These are phyloP conservation scores for Clonostachys rosea DNA, from an alignment of 2,329 filamentous ascomycete species.

Conservation along the genomic window DNA sequence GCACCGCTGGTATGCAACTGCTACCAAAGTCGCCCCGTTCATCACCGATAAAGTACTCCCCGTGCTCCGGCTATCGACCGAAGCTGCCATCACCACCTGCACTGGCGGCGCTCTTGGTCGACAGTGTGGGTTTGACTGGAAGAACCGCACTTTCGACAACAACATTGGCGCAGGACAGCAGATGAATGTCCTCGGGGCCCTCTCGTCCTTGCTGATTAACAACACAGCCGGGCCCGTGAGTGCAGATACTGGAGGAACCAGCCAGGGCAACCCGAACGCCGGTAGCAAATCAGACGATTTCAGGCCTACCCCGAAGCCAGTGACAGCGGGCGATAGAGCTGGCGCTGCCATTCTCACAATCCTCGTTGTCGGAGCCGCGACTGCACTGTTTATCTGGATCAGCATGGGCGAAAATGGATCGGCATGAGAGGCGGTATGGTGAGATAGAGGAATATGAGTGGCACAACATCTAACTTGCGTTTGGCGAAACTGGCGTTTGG, in stretches of 20 bases:
- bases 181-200: conserved; percentile 47
- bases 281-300: conserved; percentile 6
- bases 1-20: conserved; percentile 58
- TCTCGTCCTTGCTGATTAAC: conserved; percentile 41
- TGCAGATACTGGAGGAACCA: conserved; percentile 41
- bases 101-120: conserved; percentile 51
- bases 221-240: conserved; percentile 29
- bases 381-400: conserved; percentile 43
- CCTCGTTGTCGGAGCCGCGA: conserved; percentile 31
- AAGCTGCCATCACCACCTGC: conserved; percentile 58
- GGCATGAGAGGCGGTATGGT: background rate
- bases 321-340: conserved; percentile 16
- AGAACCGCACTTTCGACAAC: conserved; percentile 35
- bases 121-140: conserved; percentile 63
- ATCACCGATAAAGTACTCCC: conserved; percentile 50
- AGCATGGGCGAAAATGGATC: conserved; percentile 13
- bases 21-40: conserved; percentile 58
- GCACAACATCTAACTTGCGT: no score
- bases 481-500: no score
- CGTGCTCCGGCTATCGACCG: conserved; percentile 51
- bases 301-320: background rate
- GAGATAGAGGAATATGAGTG: no score
- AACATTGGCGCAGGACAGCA: conserved; percentile 49
- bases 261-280: conserved; percentile 26
- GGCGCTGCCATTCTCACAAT: conserved; percentile 43